Base-by-base conservation (phyloP, 2,329 filamentous ascomycete species). In the Endoconidiophora polonica region DNA sequence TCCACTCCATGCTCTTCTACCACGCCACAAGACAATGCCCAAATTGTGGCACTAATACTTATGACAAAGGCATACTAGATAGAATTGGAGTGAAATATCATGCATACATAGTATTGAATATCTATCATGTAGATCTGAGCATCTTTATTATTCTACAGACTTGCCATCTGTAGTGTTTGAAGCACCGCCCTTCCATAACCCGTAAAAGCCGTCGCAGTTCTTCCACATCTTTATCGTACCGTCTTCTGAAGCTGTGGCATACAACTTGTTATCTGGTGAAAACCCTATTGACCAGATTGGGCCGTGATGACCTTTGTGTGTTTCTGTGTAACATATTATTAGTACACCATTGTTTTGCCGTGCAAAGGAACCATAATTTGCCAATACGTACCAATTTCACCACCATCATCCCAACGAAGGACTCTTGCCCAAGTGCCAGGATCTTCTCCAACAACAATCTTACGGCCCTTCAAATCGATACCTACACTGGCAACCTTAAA, bases 371-470 rank as follows among this genome's bases (percentile, higher is more conserved):
- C 20, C 10, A 18, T n/a, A 40, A 2, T 18, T 18, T 18, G 16
- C 16, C 22, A 48, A 55, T 43, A 65, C 72, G 54, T 67, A 82
- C 79, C 79, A 41, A 95, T 68, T 63, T 94, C 87, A 56, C 76
- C 73, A 58, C 83, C 83, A 46, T 81, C 80, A 53, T 95, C 86
- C 66, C 87, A 90, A 59, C 87, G 79, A 68, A 94, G 93, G 4
- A 96, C 83, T 54, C 86, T 80, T n/a, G 91, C 90, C 90, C 90
- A 98, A 0, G 91, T 96, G 60, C 94, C 90, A 38, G 81, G 83
- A 55, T 85, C 83, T 62, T 88, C 86, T 54, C 91, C 91, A 16
- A 93, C 93, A 9, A 96, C 83, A 59, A 94, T 79, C 58, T 85
- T 86, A 54, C 83, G 76, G 51, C 83, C 79, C 55, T 80, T 81